phyloP scores from a whole-genome alignment of 305 asterid species.

The Nicotiana rustica region DNA sequence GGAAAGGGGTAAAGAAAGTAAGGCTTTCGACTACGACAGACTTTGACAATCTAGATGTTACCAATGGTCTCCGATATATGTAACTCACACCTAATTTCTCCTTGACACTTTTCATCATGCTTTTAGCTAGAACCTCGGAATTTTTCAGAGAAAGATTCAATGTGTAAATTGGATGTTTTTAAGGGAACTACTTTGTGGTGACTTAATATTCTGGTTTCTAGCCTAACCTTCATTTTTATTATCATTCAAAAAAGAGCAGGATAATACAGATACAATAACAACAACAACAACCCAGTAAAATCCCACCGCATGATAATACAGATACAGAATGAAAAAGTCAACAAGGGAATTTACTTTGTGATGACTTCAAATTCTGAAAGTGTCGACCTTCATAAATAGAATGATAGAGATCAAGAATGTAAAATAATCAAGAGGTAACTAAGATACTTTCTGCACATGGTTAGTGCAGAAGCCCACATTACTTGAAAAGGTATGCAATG shows the following conservation, averaged over 20 bases:
- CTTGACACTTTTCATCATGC: not conserved
- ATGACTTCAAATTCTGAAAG: not conserved
- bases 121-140: not conserved
- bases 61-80: not conserved
- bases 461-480: not conserved
- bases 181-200: not conserved
- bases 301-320: not conserved
- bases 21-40: not conserved
- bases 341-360: not conserved
- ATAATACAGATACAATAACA: no score
- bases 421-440: not conserved
- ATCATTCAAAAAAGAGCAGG: not conserved
- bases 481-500: not conserved
- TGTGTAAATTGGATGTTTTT: not conserved
- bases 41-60: constrained; percentile 2
- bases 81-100: not conserved
- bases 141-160: not conserved
- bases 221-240: not conserved
- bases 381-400: not conserved
- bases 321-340: not conserved
- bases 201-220: not conserved
- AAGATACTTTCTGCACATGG: not conserved
- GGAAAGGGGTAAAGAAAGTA: not conserved
- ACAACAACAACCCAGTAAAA: no score
- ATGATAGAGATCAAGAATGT: not conserved